phyloP scores from a whole-genome alignment of 768 basidiomycete species.

The Rhizopogon salebrosus region DNA sequence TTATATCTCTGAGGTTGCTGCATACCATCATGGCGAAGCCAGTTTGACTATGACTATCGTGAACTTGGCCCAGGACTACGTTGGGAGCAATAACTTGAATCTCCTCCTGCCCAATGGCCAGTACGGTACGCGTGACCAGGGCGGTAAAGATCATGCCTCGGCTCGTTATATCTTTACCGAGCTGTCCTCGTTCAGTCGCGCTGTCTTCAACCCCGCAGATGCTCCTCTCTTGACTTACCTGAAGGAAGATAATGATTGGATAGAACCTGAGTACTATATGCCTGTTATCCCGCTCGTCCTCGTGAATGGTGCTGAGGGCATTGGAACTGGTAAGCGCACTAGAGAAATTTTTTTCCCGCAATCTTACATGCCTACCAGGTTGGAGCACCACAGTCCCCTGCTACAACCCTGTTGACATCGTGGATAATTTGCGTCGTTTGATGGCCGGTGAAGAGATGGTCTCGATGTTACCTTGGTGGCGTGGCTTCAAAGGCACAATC shows the following conservation, averaged over 20 bases:
- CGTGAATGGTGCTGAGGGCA: conserved; percentile 94
- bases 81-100: conserved; percentile 95
- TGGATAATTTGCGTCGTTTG: conserved; percentile 77
- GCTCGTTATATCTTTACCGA: conserved; percentile 95
- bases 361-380: conserved; percentile 38
- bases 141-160: conserved; percentile 95
- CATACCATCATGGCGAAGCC: conserved; percentile 94
- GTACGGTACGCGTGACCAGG: conserved; percentile 89
- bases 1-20: conserved; percentile 89
- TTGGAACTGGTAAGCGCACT: conserved; percentile 77
- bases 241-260: conserved; percentile 77
- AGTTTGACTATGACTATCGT: conserved; percentile 88
- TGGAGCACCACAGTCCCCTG: conserved; percentile 94
- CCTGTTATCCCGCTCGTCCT: conserved; percentile 86
- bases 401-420: conserved; percentile 89
- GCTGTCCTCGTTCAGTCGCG: conserved; percentile 65
- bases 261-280: conserved; percentile 95
- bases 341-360: neutral
- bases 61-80: conserved; percentile 88
- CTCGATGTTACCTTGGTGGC: conserved; percentile 95
- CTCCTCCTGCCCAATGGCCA: conserved; percentile 85
- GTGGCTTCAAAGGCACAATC: conserved; percentile 88
- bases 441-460: conserved; percentile 83
- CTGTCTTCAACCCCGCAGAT: conserved; percentile 77
- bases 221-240: conserved; percentile 81